Evolutionary conservation across 257 asterid species (phyloP).

Genomic region (Linaria vulgaris): DNA sequence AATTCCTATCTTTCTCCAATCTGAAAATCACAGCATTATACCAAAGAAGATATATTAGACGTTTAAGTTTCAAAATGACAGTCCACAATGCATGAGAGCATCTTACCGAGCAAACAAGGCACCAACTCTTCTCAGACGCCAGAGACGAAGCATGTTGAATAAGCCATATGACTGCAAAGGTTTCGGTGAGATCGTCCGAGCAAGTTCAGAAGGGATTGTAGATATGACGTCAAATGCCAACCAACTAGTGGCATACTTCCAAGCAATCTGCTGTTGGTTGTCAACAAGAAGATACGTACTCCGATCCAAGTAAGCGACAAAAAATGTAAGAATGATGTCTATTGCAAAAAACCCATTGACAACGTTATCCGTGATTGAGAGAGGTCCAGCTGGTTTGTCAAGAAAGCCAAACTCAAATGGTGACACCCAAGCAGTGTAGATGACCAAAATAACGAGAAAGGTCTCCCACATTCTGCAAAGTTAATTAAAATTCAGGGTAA

Average conservation of each 20-base stretch:
- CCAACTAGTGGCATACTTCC: conserved; percentile 27
- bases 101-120: conserved; percentile 14
- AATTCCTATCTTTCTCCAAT: conserved; percentile 84
- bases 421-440: conserved; percentile 27
- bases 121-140: conserved; percentile 69
- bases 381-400: conserved; percentile 18
- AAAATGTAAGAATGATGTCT: conserved; percentile 29
- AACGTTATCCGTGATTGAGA: conserved; percentile 23
- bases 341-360: conserved; percentile 32
- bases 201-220: conserved; percentile 57
- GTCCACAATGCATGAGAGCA: too few species aligned
- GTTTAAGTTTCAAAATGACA: neutral
- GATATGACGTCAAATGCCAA: conserved; percentile 31
- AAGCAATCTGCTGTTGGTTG: conserved; percentile 21
- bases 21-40: conserved; percentile 36
- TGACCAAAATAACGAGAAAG: conserved; percentile 23
- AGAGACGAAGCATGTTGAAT: conserved; percentile 61
- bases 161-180: conserved; percentile 47
- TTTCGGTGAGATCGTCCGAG: conserved; percentile 37
- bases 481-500: neutral
- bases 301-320: conserved; percentile 27
- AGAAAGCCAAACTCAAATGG: conserved; percentile 32
- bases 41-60: neutral
- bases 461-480: conserved; percentile 28
- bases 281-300: conserved; percentile 23